Base-by-base conservation (phyloP, 176 grass and related monocot species). In the Cenchrus fungigraminus region DNA sequence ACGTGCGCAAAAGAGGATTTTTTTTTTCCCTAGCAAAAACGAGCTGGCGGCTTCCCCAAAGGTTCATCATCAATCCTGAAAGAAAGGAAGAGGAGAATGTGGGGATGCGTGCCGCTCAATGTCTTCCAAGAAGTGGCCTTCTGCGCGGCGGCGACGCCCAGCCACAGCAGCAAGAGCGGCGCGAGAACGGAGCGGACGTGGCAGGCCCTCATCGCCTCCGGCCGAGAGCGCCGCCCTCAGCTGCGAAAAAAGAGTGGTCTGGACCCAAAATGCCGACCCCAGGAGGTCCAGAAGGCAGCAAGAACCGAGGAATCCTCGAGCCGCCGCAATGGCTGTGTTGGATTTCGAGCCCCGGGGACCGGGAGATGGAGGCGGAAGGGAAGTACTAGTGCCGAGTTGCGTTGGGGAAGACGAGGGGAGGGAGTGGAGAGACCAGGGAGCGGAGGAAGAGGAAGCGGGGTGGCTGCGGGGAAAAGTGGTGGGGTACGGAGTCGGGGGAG, bases 111-210 rank as follows among this genome's bases (percentile, higher is more conserved):
- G 89, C 87, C 91, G 65, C 79, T 84, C 65, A 92, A 47, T 40
- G 91, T 89, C 79, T 86, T 92, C 91, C 91, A 92, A 47, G 91
- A 56, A 71, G 84, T 71, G 40, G 47, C 79, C 56, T 55, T 61
- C 91, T 87, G 91, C 15, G 91, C 80, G 5, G 87, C 68, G n/a
- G 80, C 87, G 52, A 60, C 44, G 54, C 62, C 56, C 70, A 77
- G 63, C 14, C 52, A 85, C 8, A 92, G 80, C 49, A 89, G 57
- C 28, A 89, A 0, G 64, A 92, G 63, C 55, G 65, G 34, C 6
- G 64, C 74, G 9, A 89, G 55, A 1, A 71, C 63, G 70, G 80
- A 84, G 90, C 79, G 84, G 87, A 8, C 62, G 68, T 55, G 74
- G 34, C 76, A 10, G 68, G 70, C 57, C 87, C 64, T 75, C 90